Evolutionary conservation across 257 asterid species (phyloP).

Genomic region (Solanum piurae): DNA sequence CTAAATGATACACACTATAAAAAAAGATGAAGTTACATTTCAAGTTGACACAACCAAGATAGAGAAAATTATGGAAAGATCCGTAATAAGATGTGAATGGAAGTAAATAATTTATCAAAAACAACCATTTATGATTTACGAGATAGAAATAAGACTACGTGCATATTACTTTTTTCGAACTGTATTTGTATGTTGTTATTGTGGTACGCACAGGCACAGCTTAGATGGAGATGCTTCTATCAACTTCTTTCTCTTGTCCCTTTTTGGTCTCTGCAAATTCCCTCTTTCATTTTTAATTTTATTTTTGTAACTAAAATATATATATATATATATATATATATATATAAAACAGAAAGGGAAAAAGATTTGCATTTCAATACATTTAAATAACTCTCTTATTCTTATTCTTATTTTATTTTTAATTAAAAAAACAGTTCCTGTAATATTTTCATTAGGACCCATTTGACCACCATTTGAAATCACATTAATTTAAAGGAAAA

Average conservation of each 20-base stretch:
- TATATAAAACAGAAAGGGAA: neutral
- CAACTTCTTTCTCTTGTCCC: neutral
- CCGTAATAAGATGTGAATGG: neutral
- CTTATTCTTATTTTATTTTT: too few relatives aligned
- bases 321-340: neutral
- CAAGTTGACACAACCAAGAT: neutral
- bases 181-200: neutral
- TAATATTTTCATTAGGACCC: too few relatives aligned
- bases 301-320: too few relatives aligned
- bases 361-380: neutral
- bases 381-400: neutral
- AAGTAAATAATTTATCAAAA: neutral
- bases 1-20: neutral
- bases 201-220: too few relatives aligned
- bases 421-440: too few relatives aligned
- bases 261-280: neutral
- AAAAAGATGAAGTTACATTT: neutral
- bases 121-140: accelerated
- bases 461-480: too few relatives aligned
- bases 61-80: neutral
- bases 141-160: neutral
- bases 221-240: neutral
- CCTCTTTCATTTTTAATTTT: neutral
- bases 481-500: too few relatives aligned
- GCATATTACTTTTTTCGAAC: neutral